Percentiles rank a stretch among this genome's conserved stretches.
Evolutionary conservation across 2,329 filamentous ascomycete species (phyloP).

Genomic region (Corniculantispora saksenae): DNA sequence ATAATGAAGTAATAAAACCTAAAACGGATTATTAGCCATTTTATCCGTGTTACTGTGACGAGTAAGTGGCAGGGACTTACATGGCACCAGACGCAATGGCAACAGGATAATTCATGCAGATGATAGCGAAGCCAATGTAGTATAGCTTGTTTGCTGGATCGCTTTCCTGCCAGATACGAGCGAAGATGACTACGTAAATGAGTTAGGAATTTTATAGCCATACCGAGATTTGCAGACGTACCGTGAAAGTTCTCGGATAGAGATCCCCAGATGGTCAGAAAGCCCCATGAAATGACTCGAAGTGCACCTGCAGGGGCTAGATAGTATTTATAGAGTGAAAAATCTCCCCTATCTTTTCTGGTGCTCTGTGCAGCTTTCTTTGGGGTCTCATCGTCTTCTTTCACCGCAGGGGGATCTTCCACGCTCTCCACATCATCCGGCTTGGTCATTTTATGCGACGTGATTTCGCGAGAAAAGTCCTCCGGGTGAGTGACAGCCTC

Average conservation of each 20-base stretch:
- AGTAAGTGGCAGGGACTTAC: background rate
- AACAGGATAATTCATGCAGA: background rate
- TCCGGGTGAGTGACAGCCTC: background rate
- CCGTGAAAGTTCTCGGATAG: background rate
- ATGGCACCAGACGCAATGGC: background rate
- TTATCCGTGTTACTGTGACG: background rate
- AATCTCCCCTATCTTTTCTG: background rate
- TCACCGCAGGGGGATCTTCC: background rate
- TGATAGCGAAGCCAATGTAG: background rate
- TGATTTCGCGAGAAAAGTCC: background rate
- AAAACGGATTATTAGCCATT: background rate
- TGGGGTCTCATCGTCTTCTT: background rate
- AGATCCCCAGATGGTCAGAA: background rate
- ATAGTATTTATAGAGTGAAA: background rate
- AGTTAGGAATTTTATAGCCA: background rate
- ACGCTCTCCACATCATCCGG: background rate
- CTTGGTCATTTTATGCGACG: background rate
- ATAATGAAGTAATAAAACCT: background rate
- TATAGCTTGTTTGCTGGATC: background rate
- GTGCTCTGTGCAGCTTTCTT: background rate
- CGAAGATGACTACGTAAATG: background rate
- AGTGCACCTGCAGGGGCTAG: background rate
- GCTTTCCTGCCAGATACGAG: background rate
- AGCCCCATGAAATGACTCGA: background rate
- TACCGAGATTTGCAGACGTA: background rate